Evolutionary conservation across 495 filamentous ascomycete species (phyloP).

Genomic region (Bacidia gigantensis): DNA sequence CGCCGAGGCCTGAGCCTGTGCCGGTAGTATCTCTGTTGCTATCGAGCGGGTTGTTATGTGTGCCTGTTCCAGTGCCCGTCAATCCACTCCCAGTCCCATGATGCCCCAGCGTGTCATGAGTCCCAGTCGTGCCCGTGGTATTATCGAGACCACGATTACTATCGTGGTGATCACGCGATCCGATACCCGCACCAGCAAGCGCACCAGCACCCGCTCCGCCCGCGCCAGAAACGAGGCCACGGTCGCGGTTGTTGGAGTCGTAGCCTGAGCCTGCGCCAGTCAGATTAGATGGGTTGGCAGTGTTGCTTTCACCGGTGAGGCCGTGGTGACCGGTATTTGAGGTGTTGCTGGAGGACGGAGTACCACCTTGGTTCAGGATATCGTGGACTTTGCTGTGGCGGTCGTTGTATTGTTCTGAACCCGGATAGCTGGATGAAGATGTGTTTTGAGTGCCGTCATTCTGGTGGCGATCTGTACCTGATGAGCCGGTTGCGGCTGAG

Average conservation of each 20-base stretch:
- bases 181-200: slow-evolving; percentile 23
- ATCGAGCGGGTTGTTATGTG: not conserved
- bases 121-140: too few relatives aligned
- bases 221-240: slow-evolving; percentile 2
- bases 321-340: not conserved
- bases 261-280: slow-evolving; percentile 13
- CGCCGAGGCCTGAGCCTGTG: too few relatives aligned
- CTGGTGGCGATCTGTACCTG: too few relatives aligned
- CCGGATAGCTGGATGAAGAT: too few relatives aligned
- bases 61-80: not conserved
- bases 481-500: too few relatives aligned
- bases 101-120: slow-evolving; percentile 16
- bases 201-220: slow-evolving; percentile 19
- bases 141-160: not conserved
- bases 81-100: slow-evolving; percentile 7
- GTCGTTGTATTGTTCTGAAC: not conserved
- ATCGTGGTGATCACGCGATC: not conserved
- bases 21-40: too few relatives aligned
- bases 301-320: not conserved
- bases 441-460: too few relatives aligned
- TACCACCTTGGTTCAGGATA: not conserved
- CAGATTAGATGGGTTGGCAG: not conserved
- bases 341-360: too few relatives aligned
- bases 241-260: slow-evolving; percentile 8
- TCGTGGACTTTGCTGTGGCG: not conserved